Evolutionary conservation across 768 basidiomycete species (phyloP), one percentile per base, ranked within the genome.

Genomic region (Xerocomus potaroensis): DNA sequence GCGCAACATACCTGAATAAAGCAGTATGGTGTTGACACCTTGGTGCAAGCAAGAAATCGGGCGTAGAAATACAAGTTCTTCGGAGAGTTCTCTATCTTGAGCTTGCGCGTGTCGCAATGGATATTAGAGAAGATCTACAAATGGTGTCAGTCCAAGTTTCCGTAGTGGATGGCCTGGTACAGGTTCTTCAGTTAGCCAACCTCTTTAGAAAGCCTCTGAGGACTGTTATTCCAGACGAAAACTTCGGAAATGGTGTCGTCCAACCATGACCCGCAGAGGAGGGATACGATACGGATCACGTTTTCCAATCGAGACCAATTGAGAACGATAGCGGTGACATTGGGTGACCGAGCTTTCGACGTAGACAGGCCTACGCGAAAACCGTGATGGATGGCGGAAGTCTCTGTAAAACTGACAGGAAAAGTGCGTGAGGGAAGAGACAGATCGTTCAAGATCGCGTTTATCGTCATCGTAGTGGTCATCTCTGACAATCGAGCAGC

Each of bases 271-370:
- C 61, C 64, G 56, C 83, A 85, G 12, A 85, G 68, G 19, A 71
- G 57, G 19, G 74, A 72, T 15, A 71, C 69, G 42, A 87, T 80
- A 41, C 71, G 70, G 32, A 74, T 57, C 33, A 87, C 79, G 51
- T 87, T 87, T 0, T 72, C 65, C 19, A 83, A 71, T 15, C 81
- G 74, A 40, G 78, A 79, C 84, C 83, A 86, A 61, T 85, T 86
- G 34, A 85, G 67, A 31, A 87, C 57, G 32, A 85, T 66, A 7
- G 75, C 78, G 6, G 79, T 80, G 11, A 75, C 75, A 50, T 78
- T 70, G 52, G 71, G 68, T 47, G n/a, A 41, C 10, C 43, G 38
- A 30, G 36, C 10, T 11, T 39, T 43, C 6, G 51, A 45, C 6
- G 45, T 4, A 3, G 37, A 16, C 9, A 48, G 45, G 31, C 61